Conservation (phyloP, 495 filamentous ascomycete genomes). For the Xylaria longipes region DNA sequence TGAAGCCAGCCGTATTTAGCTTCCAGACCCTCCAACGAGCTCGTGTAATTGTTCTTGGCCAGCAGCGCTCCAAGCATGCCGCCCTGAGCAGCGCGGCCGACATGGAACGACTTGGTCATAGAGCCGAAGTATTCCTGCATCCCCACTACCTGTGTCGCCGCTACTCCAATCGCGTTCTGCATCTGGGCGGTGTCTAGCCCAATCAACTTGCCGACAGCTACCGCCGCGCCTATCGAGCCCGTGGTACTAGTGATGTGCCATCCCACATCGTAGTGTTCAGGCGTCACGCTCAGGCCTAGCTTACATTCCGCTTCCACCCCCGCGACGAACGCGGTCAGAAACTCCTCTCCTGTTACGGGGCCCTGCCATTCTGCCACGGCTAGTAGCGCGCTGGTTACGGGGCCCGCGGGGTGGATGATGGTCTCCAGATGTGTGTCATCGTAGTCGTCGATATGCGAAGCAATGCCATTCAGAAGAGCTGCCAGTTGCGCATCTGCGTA, state of each 20-base stretch:
- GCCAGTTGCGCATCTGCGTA: conserved; percentile 57
- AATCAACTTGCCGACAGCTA: conserved; percentile 56
- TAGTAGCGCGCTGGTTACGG: conserved; percentile 57
- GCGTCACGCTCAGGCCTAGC: conserved; percentile 57
- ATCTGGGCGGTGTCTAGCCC: conserved; percentile 45
- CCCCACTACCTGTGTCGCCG: conserved; percentile 58
- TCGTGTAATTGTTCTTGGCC: conserved; percentile 55
- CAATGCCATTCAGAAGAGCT: conserved; percentile 61
- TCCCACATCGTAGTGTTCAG: conserved; percentile 61
- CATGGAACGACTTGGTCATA: conserved; percentile 62
- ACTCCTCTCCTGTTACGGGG: conserved; percentile 49
- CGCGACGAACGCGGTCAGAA: conserved; percentile 58
- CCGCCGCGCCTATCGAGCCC: conserved; percentile 58
- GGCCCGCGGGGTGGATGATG: conserved; percentile 62
- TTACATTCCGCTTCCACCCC: conserved; percentile 61
- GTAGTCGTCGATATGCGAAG: conserved; percentile 63
- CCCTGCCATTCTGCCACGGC: conserved; percentile 50
- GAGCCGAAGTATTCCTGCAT: conserved; percentile 62
- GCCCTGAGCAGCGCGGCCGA: conserved; percentile 58
- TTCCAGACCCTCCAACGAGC: conserved; percentile 54
- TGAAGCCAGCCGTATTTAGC: conserved; percentile 61
- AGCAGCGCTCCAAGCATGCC: conserved; percentile 59
- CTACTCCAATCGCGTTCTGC: conserved; percentile 59
- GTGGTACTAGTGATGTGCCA: conserved; percentile 63
- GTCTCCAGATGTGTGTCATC: conserved; percentile 64